Conservation (phyloP, 371 early-diverging fungal genomes). For the Homolaphlyctis polyrhiza region DNA sequence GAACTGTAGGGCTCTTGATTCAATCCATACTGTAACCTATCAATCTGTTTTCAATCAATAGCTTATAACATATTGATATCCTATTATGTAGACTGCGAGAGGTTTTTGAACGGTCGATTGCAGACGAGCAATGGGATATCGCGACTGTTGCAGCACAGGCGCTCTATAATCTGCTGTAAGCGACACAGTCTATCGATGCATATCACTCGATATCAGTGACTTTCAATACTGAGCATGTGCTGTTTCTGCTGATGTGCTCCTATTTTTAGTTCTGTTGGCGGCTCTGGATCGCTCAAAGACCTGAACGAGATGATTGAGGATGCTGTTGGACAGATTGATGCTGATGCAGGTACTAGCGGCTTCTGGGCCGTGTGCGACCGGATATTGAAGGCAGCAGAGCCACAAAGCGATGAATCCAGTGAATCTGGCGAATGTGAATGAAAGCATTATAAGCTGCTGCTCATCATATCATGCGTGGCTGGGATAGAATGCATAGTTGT, state of each 20-base stretch:
- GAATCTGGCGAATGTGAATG: too few species aligned
- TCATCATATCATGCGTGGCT: too few species aligned
- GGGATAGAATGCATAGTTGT: too few species aligned
- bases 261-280: too few species aligned
- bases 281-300: too few species aligned
- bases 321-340: not conserved
- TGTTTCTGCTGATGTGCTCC: too few species aligned
- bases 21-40: not conserved
- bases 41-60: not conserved
- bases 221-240: too few species aligned
- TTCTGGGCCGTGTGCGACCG: constrained; percentile 1
- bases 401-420: too few species aligned
- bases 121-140: not conserved
- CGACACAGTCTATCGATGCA: too few species aligned
- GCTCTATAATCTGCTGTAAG: not conserved
- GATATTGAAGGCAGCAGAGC: too few species aligned
- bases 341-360: not conserved
- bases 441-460: too few species aligned
- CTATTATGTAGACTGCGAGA: not conserved
- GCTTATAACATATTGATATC: not conserved
- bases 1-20: not conserved
- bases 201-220: too few species aligned
- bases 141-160: constrained; percentile 1
- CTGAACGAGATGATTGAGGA: not conserved
- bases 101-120: not conserved